phyloP scores from a whole-genome alignment of 495 filamentous ascomycete genomes.

The Penicillium robsamsonii region DNA sequence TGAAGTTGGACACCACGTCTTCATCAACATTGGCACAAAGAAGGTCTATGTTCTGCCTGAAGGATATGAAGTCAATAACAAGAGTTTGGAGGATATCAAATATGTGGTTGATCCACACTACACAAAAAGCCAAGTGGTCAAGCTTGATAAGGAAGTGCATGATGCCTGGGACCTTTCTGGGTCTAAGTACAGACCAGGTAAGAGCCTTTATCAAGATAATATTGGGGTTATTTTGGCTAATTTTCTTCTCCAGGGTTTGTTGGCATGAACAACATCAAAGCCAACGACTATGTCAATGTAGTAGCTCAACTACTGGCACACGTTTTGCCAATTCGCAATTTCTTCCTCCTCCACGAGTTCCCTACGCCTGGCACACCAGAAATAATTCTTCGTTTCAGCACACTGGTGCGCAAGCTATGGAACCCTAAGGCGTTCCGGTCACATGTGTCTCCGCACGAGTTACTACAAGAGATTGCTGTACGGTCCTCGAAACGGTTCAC shows the following conservation, averaged over 20 bases:
- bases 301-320: conserved; percentile 92
- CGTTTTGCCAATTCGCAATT: conserved; percentile 86
- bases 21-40: conserved; percentile 93
- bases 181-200: conserved; percentile 79
- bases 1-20: conserved; percentile 92
- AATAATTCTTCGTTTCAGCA: conserved; percentile 75
- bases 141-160: conserved; percentile 74
- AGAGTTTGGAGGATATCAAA: conserved; percentile 97
- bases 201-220: conserved; percentile 5
- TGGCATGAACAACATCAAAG: conserved; percentile 99
- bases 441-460: conserved; percentile 95
- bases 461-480: conserved; percentile 90
- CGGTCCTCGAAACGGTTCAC: conserved; percentile 90
- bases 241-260: conserved; percentile 66
- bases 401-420: conserved; percentile 95
- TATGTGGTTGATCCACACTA: conserved; percentile 94
- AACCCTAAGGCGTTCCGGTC: conserved; percentile 95
- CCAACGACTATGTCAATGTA: conserved; percentile 98
- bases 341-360: conserved; percentile 75
- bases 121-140: conserved; percentile 70
- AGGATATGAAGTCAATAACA: conserved; percentile 94
- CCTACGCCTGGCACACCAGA: conserved; percentile 49
- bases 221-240: conserved; percentile 5
- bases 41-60: conserved; percentile 95
- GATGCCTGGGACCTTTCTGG: conserved; percentile 75